Percentiles rank a stretch among this genome's conserved stretches.
phyloP scores from a whole-genome alignment of 352 stramenopile genomes.

The Pilasporangium apinafurcum region DNA sequence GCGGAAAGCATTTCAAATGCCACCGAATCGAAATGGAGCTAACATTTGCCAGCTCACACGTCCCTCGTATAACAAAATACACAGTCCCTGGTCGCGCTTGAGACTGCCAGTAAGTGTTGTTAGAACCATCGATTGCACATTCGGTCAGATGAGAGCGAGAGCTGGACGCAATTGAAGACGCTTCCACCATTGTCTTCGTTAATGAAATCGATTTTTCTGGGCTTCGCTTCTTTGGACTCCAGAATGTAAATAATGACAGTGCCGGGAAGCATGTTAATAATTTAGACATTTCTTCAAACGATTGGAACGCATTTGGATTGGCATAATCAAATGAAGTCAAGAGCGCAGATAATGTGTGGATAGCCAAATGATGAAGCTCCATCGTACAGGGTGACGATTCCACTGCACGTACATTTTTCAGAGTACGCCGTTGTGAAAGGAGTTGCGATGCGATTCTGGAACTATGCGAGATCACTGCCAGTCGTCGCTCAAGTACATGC shows the following conservation, averaged over 20 bases:
- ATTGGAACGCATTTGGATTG: conserved; percentile 29
- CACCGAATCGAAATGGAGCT: conserved; percentile 64
- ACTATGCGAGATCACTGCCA: conserved; percentile 81
- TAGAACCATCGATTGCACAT: conserved; percentile 44
- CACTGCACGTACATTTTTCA: conserved; percentile 28
- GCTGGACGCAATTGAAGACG: conserved; percentile 42
- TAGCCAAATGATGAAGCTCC: conserved; percentile 79
- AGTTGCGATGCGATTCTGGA: conserved; percentile 49
- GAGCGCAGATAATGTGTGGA: conserved; percentile 69
- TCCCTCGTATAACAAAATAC: conserved; percentile 35
- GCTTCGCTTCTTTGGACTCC: conserved; percentile 62
- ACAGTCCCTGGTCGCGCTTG: conserved; percentile 45
- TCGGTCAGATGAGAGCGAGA: conserved; percentile 35
- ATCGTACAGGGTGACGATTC: conserved; percentile 32
- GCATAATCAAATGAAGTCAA: conserved; percentile 69
- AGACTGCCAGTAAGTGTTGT: conserved; percentile 76
- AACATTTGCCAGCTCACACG: conserved; percentile 30
- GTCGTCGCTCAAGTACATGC: conserved; percentile 63
- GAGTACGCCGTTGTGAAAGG: conserved; percentile 39
- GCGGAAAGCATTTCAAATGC: conserved; percentile 60
- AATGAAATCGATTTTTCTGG: conserved; percentile 52
- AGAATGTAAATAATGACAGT: conserved; percentile 81
- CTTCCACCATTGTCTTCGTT: conserved; percentile 34
- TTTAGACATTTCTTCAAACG: conserved; percentile 76
- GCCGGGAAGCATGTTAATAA: conserved; percentile 67